Evolutionary conservation across 179 eudicot species (phyloP).

Genomic region (Silene noctiflora): DNA sequence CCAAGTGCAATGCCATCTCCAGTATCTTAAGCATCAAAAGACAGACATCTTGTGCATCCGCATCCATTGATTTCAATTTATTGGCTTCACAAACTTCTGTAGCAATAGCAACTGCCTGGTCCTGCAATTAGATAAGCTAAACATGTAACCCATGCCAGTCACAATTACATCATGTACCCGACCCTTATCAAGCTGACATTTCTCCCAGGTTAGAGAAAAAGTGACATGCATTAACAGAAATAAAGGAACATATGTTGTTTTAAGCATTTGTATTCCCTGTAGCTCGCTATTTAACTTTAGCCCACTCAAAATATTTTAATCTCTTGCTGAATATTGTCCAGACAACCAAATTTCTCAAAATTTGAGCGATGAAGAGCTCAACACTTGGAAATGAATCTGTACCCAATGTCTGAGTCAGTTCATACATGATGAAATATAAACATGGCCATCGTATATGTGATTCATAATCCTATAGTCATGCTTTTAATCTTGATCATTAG

Average conservation of each 20-base stretch:
- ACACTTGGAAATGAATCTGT: background rate
- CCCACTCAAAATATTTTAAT: background rate
- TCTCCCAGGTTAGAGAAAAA: background rate
- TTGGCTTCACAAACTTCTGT: conserved; percentile 77
- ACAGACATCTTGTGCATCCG: conserved; percentile 56
- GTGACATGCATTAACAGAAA: background rate
- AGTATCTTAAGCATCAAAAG: conserved; percentile 60
- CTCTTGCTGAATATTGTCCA: background rate
- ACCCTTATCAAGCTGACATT: background rate
- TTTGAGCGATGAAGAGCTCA: background rate
- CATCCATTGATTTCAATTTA: conserved; percentile 46
- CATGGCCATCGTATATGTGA: background rate
- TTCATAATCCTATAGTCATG: background rate
- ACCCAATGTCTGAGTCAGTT: background rate
- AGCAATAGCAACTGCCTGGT: conserved; percentile 73
- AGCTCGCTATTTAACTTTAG: background rate
- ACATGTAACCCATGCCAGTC: background rate
- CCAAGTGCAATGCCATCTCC: conserved; percentile 80
- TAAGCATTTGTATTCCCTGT: background rate
- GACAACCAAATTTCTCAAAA: background rate
- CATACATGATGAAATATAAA: background rate
- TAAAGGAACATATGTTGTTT: background rate
- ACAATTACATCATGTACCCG: background rate
- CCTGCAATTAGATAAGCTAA: conserved; percentile 43
- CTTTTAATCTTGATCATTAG: background rate